phyloP scores from a whole-genome alignment of 208 protist species.

The Entamoeba nuttalli region DNA sequence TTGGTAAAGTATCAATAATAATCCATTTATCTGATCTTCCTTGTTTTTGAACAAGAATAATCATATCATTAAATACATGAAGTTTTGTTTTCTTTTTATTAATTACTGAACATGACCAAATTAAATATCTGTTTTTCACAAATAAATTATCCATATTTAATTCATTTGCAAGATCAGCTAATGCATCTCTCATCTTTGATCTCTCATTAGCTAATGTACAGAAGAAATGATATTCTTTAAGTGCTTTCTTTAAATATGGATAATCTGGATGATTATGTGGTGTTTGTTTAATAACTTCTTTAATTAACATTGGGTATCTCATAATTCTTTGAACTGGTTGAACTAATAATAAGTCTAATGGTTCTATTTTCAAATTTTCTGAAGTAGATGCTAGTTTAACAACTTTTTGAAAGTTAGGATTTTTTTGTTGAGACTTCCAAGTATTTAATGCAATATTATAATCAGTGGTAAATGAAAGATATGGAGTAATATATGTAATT shows the following conservation, averaged over 20 bases:
- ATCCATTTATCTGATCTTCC: neutral
- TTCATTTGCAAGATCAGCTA: neutral
- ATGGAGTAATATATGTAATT: neutral
- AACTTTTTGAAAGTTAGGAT: neutral
- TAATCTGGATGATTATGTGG: neutral
- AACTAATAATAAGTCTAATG: neutral
- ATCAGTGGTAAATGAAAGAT: neutral
- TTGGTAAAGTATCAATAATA: neutral
- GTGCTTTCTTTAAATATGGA: neutral
- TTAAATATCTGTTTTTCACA: neutral
- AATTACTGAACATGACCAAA: neutral
- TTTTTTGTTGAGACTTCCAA: neutral
- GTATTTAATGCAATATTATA: neutral
- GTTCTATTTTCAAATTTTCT: neutral
- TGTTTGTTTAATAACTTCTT: neutral
- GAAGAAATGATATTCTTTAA: neutral
- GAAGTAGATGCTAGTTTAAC: neutral
- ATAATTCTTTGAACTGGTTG: neutral
- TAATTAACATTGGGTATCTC: neutral
- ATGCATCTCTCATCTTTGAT: neutral
- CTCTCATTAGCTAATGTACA: neutral
- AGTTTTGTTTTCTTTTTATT: neutral
- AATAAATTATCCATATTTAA: neutral
- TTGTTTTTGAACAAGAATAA: neutral
- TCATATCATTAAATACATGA: neutral